These are phyloP conservation scores for Oryza australiensis DNA, from an alignment of 176 grass and related monocot species.

Conservation along the genomic window DNA sequence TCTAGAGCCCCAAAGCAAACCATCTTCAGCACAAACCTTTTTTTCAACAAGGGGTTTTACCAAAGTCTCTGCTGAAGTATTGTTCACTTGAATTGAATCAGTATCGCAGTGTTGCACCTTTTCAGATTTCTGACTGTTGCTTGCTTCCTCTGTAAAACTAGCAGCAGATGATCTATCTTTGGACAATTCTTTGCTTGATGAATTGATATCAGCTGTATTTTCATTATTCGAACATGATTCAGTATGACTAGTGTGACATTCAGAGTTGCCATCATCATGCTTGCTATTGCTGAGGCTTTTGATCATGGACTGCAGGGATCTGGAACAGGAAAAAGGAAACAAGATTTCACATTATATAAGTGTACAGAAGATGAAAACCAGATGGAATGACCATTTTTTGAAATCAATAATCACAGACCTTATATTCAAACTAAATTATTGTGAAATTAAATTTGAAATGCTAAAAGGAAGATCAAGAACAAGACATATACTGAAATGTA, in stretches of 20 bases:
- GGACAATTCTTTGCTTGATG: conserved; percentile 54
- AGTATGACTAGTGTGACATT: conserved; percentile 38
- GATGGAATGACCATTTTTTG: conserved; percentile 5
- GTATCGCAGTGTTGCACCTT: conserved; percentile 29
- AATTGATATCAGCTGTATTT: conserved; percentile 53
- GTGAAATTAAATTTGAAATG: conserved; percentile 15
- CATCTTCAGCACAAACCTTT: conserved; percentile 31
- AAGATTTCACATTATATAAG: conserved; percentile 20
- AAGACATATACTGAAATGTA: neutral
- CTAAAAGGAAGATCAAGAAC: conserved; percentile 2
- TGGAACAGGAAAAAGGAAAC: conserved; percentile 43
- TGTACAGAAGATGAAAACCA: neutral
- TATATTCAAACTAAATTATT: conserved; percentile 14
- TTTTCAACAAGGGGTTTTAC: conserved; percentile 30
- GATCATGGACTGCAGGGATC: conserved; percentile 76
- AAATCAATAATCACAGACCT: neutral
- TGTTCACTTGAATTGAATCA: conserved; percentile 43
- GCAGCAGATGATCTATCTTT: conserved; percentile 65
- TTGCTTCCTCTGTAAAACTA: conserved; percentile 68
- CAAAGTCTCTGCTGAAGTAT: conserved; percentile 40
- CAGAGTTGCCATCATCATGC: conserved; percentile 39
- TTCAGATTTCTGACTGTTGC: conserved; percentile 41
- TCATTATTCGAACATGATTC: conserved; percentile 45
- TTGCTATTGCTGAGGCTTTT: conserved; percentile 63
- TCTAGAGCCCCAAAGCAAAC: conserved; percentile 60